phyloP scores from a whole-genome alignment of 2,329 filamentous ascomycete genomes.

The Zasmidium cellare region DNA sequence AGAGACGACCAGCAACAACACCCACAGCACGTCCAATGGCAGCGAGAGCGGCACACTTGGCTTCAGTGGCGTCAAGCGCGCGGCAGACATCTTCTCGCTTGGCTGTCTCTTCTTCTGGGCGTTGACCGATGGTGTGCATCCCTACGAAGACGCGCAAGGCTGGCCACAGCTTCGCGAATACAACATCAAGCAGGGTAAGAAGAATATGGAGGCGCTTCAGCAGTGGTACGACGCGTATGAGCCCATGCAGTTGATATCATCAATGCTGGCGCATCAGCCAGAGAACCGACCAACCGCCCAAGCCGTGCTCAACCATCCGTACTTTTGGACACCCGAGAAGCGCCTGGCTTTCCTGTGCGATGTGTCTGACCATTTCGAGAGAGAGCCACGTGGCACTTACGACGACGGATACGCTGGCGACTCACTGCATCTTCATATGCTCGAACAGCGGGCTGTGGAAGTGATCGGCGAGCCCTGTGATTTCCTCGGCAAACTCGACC shows the following conservation, averaged over 20 bases:
- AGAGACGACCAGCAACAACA: slow-evolving; percentile 45
- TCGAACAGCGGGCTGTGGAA: slow-evolving; percentile 52
- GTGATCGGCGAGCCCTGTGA: slow-evolving; percentile 58
- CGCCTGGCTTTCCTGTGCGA: slow-evolving; percentile 91
- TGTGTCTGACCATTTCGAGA: slow-evolving; percentile 94
- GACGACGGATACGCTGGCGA: slow-evolving; percentile 33
- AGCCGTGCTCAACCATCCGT: slow-evolving; percentile 87
- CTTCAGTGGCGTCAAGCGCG: slow-evolving; percentile 78
- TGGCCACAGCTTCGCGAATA: slow-evolving; percentile 85
- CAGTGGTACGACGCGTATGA: slow-evolving; percentile 78
- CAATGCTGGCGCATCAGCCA: slow-evolving; percentile 72
- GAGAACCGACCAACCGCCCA: slow-evolving; percentile 69
- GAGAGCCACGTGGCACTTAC: slow-evolving; percentile 70
- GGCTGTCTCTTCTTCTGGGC: slow-evolving; percentile 99
- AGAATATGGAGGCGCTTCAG: slow-evolving; percentile 55
- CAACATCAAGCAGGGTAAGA: slow-evolving; percentile 90
- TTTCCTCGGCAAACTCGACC: slow-evolving; percentile 74
- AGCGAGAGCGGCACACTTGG: slow-evolving; percentile 55
- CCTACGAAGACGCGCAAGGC: slow-evolving; percentile 89
- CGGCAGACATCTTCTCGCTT: slow-evolving; percentile 96
- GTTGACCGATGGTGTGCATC: slow-evolving; percentile 87
- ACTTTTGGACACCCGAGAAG: slow-evolving; percentile 93
- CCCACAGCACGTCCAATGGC: slow-evolving; percentile 49
- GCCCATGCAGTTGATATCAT: slow-evolving; percentile 79
- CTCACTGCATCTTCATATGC: slow-evolving; percentile 62